phyloP scores from a whole-genome alignment of 2,329 filamentous ascomycete species.

The Torrubiella hemipterigena region DNA sequence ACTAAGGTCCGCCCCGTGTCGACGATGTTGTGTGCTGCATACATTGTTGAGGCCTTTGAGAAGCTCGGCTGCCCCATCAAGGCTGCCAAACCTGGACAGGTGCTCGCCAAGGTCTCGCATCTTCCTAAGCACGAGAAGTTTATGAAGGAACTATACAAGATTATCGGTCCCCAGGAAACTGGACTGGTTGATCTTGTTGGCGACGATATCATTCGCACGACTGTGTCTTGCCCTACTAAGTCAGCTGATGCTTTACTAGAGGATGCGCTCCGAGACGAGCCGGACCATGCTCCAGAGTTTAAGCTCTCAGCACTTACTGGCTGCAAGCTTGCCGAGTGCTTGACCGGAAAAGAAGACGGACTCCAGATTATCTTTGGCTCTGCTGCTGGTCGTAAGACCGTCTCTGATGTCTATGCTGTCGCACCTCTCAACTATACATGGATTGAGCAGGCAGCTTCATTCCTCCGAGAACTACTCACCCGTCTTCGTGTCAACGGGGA shows the following conservation, averaged over 20 bases:
- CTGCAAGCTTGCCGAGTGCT: conserved; percentile 12
- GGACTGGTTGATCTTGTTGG: background rate
- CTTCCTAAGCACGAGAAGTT: background rate
- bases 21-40: background rate
- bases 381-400: conserved; percentile 18
- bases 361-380: conserved; percentile 24
- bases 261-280: background rate
- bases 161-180: background rate
- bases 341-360: conserved; percentile 19
- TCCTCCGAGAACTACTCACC: conserved; percentile 14
- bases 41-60: background rate
- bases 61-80: background rate
- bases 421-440: conserved; percentile 18
- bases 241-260: background rate
- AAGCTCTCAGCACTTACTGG: background rate
- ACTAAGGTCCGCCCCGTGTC: background rate
- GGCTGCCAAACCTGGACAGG: background rate
- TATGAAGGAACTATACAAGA: background rate
- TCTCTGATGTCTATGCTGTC: conserved; percentile 20
- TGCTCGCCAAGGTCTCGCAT: background rate
- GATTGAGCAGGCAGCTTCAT: conserved; percentile 16
- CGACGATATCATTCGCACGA: background rate
- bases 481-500: conserved; percentile 2
- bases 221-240: background rate
- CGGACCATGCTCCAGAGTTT: background rate